Evolutionary conservation across 805 yeast species (phyloP), one percentile per base, ranked within the genome.

Genomic region (Jamesozyma spencerorum): DNA sequence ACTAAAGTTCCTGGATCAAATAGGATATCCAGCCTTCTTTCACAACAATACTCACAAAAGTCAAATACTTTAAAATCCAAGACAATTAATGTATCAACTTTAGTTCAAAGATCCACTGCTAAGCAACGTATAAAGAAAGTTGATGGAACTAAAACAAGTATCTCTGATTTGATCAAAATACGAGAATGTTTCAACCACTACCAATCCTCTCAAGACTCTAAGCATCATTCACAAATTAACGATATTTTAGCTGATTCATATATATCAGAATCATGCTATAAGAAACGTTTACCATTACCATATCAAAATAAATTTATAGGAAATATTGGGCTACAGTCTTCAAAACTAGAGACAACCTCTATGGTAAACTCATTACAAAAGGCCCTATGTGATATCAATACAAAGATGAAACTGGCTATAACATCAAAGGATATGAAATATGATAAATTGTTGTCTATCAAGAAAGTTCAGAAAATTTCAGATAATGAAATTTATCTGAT

Each of bases 391-490:
- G 12, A 39, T 19, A 20, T 39, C 5, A 34, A 34, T 14, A 20
- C 42, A 6, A 28, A 19, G 17, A 26, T 29, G 12, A 39, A 34
- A 17, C 3, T 39, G n/a, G 20, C 36, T 12, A 17, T 17, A 4
- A 15, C 22, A 5, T 17, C 24, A 5, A 34, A 24, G 15, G 22
- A 37, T n/a, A 27, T 10, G n/a, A 12, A 11, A 12, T 41, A 20
- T 20, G 40, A 41, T 19, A 33, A 28, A 14, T 14, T 41, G 14
- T 14, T 41, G n/a, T n/a, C 30, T 5, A 37, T 41, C 2, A 29
- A 18, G 8, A 24, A 14, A 14, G 17, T 37, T 4, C 18, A 18
- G 8, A 18, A 18, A 19, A 5, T 41, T 24, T 37, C 44, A 13
- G 12, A 28, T 3, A 20, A 30, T 29, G 44, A 41, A 26, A 3